Evolutionary conservation across 2,329 filamentous ascomycete genomes (phyloP), one percentile per base, ranked within the genome.

Genomic region (Myriosclerotinia scirpicola): DNA sequence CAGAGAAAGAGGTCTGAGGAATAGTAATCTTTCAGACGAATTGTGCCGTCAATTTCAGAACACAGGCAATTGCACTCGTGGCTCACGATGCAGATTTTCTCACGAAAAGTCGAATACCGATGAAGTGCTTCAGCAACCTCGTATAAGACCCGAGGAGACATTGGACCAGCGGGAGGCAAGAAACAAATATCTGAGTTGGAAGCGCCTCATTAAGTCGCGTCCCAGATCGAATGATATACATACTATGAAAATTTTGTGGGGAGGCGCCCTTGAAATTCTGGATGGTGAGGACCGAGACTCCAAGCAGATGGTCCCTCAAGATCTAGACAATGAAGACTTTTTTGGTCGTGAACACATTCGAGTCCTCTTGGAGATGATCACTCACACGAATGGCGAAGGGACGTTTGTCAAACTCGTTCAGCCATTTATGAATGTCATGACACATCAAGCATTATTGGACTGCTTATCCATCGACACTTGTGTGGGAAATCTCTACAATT

Each of bases 281-380:
- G 53, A 69, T 46, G 65, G 50, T 3, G 67, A 60, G 3, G 67
- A 71, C 44, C 54, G 62, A 46, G 66, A 69, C 12, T 63, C 46
- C 48, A 71, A 71, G 48, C 69, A 70, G 30, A 66, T 66, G 54
- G 36, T 71, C 6, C 59, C 67, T 5, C 52, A 66, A 54, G 69
- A 72, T 54, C 63, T 72, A 22, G 68, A 70, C 8, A 60, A 44
- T 9, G 62, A 65, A 7, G 59, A 68, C 0, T 40, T 67, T 34
- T 46, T 34, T 59, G 61, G 38, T 15, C 22, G 44, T 26, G 17
- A 42, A 40, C 62, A 65, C 15, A 63, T 64, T n/a, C 42, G 9
- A n/a, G 44, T 22, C 5, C 48, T 66, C n/a, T 17, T 66, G 15
- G 34, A 30, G 17, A 66, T 58, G 55, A 66, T 8, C 26, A 44